These are phyloP conservation scores for Fusarium fracticaudum DNA, from an alignment of 2,329 filamentous ascomycete species.

Conservation along the genomic window DNA sequence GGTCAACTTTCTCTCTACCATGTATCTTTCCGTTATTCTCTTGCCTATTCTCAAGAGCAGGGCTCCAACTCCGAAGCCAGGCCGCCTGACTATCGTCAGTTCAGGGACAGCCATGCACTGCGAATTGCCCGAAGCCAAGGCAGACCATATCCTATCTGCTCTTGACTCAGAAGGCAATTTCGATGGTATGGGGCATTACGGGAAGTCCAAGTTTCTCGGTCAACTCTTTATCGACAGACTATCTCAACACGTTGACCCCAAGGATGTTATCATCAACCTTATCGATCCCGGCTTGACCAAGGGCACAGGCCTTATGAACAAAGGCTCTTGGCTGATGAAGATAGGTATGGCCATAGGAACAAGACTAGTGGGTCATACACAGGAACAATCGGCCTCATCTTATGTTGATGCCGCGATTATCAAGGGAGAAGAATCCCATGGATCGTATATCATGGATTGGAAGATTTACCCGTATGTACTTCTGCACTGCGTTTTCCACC, in stretches of 20 bases:
- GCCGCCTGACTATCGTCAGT: neutral
- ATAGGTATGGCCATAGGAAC: neutral
- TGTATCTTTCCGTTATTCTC: neutral
- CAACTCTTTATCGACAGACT: neutral
- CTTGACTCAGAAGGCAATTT: neutral
- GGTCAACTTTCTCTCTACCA: slow-evolving; percentile 6
- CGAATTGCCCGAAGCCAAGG: neutral
- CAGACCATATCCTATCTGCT: neutral
- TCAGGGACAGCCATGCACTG: neutral
- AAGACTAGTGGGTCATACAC: neutral
- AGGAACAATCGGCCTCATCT: neutral
- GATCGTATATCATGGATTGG: slow-evolving; percentile 7
- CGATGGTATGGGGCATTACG: neutral
- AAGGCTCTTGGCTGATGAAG: neutral
- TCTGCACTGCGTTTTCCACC: fast-evolving
- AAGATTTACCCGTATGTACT: neutral
- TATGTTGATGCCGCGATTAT: neutral
- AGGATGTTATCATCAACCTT: neutral
- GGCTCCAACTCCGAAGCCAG: neutral
- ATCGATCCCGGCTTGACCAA: slow-evolving; percentile 2
- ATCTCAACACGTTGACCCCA: neutral
- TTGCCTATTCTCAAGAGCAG: neutral
- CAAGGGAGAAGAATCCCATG: neutral
- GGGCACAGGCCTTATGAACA: neutral
- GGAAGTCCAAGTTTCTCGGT: neutral